These are phyloP conservation scores for Cucurbitaria berberidis DNA, from an alignment of 2,329 filamentous ascomycete genomes.

Conservation along the genomic window DNA sequence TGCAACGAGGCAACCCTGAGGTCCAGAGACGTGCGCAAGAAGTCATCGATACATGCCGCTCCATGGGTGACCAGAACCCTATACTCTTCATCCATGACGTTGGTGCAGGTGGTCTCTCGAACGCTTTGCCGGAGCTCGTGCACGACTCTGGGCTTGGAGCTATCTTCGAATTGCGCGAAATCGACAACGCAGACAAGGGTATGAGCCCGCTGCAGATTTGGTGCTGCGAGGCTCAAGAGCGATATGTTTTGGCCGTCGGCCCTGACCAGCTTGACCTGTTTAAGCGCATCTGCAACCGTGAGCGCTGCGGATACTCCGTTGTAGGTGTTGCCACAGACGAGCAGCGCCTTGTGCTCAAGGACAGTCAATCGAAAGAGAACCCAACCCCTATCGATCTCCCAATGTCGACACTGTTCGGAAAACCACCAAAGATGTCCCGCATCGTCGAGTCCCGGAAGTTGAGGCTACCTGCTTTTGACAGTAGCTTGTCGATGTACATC, in stretches of 20 bases:
- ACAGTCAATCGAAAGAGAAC: conserved; percentile 76
- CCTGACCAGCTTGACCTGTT: conserved; percentile 77
- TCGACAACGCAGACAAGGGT: conserved; percentile 86
- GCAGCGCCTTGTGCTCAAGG: conserved; percentile 78
- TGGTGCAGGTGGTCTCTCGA: conserved; percentile 86
- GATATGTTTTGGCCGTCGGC: conserved; percentile 91
- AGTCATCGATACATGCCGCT: conserved; percentile 93
- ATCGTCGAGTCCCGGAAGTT: conserved; percentile 74
- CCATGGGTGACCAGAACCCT: conserved; percentile 82
- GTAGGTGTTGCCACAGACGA: conserved; percentile 80
- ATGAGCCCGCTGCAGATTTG: conserved; percentile 98
- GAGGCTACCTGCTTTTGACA: conserved; percentile 74
- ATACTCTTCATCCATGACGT: conserved; percentile 99
- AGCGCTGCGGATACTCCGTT: conserved; percentile 90
- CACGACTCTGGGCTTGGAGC: conserved; percentile 92
- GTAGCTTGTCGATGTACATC: conserved; percentile 70
- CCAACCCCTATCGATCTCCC: conserved; percentile 86
- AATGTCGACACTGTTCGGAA: conserved; percentile 87
- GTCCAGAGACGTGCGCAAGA: conserved; percentile 95
- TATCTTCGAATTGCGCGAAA: conserved; percentile 89
- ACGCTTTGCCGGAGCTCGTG: conserved; percentile 85
- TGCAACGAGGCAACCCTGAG: conserved; percentile 95
- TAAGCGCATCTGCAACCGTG: conserved; percentile 73
- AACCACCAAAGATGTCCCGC: conserved; percentile 80
- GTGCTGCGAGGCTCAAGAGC: conserved; percentile 96